These are phyloP conservation scores for Thelonectria rubi DNA, from an alignment of 2,329 filamentous ascomycete species.

Conservation along the genomic window DNA sequence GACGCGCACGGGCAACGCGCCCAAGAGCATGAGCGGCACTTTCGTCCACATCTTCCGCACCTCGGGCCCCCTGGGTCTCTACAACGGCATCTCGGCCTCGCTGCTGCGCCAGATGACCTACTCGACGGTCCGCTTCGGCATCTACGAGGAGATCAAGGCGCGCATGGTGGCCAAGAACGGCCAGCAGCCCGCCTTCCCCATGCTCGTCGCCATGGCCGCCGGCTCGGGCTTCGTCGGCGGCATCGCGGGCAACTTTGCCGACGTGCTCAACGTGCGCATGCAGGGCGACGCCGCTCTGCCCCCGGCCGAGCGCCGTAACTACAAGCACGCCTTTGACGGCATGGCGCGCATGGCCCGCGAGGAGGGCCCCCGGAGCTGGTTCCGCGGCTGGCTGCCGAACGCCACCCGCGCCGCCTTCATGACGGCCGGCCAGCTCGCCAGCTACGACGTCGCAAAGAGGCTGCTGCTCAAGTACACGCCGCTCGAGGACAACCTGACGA, in stretches of 20 bases:
- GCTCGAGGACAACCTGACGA: conserved; percentile 74
- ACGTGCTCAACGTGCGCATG: conserved; percentile 98
- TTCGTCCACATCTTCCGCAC: conserved; percentile 81
- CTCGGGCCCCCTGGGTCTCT: conserved; percentile 83
- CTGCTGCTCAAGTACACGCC: conserved; percentile 72
- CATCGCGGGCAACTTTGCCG: conserved; percentile 90
- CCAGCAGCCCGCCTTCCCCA: conserved; percentile 71
- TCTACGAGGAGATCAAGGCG: conserved; percentile 93
- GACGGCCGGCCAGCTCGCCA: conserved; percentile 85
- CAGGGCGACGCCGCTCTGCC: conserved; percentile 89
- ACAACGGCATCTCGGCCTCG: conserved; percentile 91
- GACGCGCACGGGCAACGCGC: conserved; percentile 78
- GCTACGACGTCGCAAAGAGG: conserved; percentile 84
- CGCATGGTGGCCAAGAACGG: conserved; percentile 60
- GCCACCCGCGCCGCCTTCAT: conserved; percentile 83
- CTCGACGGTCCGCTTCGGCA: conserved; percentile 93
- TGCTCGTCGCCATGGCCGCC: conserved; percentile 84
- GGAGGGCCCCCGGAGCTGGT: conserved; percentile 80
- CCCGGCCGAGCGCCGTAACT: conserved; percentile 78
- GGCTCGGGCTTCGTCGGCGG: conserved; percentile 89
- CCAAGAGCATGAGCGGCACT: conserved; percentile 85
- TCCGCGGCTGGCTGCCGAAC: conserved; percentile 88
- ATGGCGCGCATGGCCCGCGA: conserved; percentile 85
- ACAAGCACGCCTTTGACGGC: conserved; percentile 88
- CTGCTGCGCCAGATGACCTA: conserved; percentile 95